Conservation (phyloP, 352 stramenopile genomes). For the Phytophthora cactorum region DNA sequence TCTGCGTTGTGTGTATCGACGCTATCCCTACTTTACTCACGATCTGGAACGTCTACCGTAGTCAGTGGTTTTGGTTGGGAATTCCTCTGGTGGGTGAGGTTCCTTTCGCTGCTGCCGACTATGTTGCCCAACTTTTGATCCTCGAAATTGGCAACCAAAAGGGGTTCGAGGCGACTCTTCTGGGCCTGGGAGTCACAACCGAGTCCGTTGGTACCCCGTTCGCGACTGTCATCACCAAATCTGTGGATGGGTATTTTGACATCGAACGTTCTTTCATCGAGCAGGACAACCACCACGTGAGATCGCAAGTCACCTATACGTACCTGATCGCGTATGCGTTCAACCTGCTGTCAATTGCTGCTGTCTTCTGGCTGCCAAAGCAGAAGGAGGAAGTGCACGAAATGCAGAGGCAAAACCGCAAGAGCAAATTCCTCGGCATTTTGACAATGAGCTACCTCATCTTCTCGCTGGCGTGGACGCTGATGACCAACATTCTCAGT, state of each 20-base stretch:
- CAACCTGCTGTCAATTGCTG: constrained; percentile 48
- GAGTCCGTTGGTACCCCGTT: constrained; percentile 48
- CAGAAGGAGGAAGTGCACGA: constrained; percentile 56
- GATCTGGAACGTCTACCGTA: constrained; percentile 62
- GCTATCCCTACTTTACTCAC: constrained; percentile 49
- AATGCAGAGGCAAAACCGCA: constrained; percentile 42
- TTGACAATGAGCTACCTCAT: constrained; percentile 40
- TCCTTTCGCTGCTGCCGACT: constrained; percentile 37
- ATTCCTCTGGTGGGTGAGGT: constrained; percentile 50
- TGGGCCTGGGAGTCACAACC: constrained; percentile 43
- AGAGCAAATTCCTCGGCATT: constrained; percentile 42
- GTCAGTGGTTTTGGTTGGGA: constrained; percentile 67
- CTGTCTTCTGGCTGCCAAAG: constrained; percentile 45
- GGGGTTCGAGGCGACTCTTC: constrained; percentile 54
- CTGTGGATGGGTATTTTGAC: constrained; percentile 54
- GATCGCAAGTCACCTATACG: constrained; percentile 49
- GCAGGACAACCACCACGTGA: constrained; percentile 43
- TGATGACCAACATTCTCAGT: constrained; percentile 70
- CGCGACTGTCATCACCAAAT: constrained; percentile 58
- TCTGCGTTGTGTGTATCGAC: constrained; percentile 51
- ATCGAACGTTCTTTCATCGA: constrained; percentile 44
- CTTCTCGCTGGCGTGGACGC: constrained; percentile 51
- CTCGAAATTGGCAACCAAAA: constrained; percentile 46
- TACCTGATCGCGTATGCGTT: constrained; percentile 57
- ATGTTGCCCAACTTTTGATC: constrained; percentile 46